Base-by-base conservation (phyloP, 1,284 basidiomycete genomes). In the Cutaneotrichosporon spelunceum region DNA sequence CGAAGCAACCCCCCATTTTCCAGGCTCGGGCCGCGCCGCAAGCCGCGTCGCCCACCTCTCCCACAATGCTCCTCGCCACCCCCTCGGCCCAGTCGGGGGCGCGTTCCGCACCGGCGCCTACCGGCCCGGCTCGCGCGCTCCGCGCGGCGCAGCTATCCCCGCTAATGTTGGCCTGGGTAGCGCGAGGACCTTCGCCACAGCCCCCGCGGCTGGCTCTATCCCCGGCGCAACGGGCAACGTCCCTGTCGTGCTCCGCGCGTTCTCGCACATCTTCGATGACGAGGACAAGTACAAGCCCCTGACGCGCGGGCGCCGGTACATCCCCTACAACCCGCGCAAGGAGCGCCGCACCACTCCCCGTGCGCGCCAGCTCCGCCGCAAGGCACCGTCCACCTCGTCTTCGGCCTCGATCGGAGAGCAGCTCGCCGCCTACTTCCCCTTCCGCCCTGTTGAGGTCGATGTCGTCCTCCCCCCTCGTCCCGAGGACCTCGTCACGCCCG, bases 401-500 rank as follows among this genome's bases (percentile, higher is more conserved):
- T 36, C 47, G 26, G 34, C 44, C 24, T 59, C 66, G n/a, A 23
- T 67, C 57, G 60, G 71, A 57, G 47, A 61, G 54, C 69, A 72
- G 42, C 61, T 75, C 44, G 63, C 69, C 19, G 64, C 70, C 47
- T 75, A 70, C 66, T 76, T 75, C 62, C 75, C 73, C 52, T 59
- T 71, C 56, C 53, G 53, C 16, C 23, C 59, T 45, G 39, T 29
- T 56, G 50, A 53, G 24, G 34, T 53, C 52, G 49, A 52, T 47
- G 56, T 58, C 13, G 34, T 56, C 21, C 64, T 73, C 10, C 74
- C 73, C 26, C 66, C 66, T 7, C 26, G 54, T 9, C 72, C 73
- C 45, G 76, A 77, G 61, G 39, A 55, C 11, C 68, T 76, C 47
- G 60, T 72, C 29, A 74, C 76, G 6, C 66, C 68, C 14, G 72